Evolutionary conservation across 2,329 filamentous ascomycete species (phyloP), one percentile per base, ranked within the genome.

Genomic region (Neopestalotiopsis rosae): DNA sequence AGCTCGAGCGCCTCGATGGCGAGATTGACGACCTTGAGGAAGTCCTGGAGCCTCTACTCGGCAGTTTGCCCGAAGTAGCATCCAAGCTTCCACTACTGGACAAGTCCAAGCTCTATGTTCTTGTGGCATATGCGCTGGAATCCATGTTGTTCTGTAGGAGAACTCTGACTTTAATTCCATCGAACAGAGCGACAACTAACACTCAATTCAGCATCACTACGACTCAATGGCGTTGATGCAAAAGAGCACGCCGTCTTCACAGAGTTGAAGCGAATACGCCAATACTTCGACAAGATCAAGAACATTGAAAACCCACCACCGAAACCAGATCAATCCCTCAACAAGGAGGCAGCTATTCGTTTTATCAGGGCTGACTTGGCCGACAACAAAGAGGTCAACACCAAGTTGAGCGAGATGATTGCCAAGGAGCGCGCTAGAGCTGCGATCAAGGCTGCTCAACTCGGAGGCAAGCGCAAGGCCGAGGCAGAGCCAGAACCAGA

Each of bases 231-330:
- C 68, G 87, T 91, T 38, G 89, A 97, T 76, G 91, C 93, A n/a
- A 94, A 92, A 79, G 87, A 92, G 66, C 95, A 98, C 78, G 88
- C 93, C 34, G 89, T 99, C 69, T 96, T 94, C 81, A 87, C 88
- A 69, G 96, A 99, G 83, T 87, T 99, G 71, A 91, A 90, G 69
- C 90, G 96, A 68, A 91, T 98, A 67, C 94, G 91, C 80, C 92
- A 94, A 78, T 98, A 98, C 80, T 97, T 97, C 81, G 90, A 89
- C 69, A 99, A 98, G 84, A 95, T 98, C 79, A 94, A 96, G 77
- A 84, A 86, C 14, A 87, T 90, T 3, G 94, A 98, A 80, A 87
- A 85, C 6, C 87, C 88, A 1, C 86, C 87, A 3, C 80, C 83
- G 66, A 84, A 89, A 75, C 86, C 87, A 40, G 84, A 80, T 57